These are phyloP conservation scores for Chlorella variabilis DNA, from an alignment of 163 green algal species.

Conservation along the genomic window DNA sequence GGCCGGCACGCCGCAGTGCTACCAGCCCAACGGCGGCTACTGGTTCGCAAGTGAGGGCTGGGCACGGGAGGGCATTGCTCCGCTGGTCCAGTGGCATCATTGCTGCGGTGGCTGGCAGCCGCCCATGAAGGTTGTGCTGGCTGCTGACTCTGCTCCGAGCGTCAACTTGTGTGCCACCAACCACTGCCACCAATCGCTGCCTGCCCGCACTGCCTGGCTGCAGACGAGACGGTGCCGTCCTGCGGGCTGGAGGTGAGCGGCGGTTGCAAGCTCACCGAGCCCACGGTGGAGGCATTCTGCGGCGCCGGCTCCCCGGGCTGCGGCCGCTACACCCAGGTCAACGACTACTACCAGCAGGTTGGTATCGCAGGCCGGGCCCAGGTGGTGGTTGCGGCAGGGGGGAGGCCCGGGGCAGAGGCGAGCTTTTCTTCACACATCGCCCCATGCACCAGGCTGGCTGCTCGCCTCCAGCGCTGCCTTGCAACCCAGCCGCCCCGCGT, in stretches of 20 bases:
- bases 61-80: too few species aligned
- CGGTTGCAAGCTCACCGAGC: neutral
- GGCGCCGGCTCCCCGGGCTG: conserved; percentile 47
- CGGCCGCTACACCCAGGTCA: conserved; percentile 35
- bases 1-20: conserved; percentile 5
- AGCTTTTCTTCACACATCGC: too few species aligned
- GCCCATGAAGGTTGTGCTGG: too few species aligned
- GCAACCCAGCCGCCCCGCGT: too few species aligned
- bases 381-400: neutral
- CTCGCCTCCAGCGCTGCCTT: neutral
- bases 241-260: conserved; percentile 13
- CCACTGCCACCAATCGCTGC: too few species aligned
- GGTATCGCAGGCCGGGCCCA: neutral
- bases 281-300: conserved; percentile 44
- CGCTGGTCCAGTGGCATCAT: too few species aligned
- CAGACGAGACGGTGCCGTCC: conserved; percentile 7
- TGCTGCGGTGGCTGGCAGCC: neutral
- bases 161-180: too few species aligned
- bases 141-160: neutral
- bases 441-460: neutral
- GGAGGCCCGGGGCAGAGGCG: neutral
- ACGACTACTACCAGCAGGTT: conserved; percentile 19
- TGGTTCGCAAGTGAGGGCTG: neutral
- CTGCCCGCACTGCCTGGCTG: neutral
- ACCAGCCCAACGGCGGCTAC: neutral